Conservation (phyloP, 345 rosid species). For the Isatis tinctoria region DNA sequence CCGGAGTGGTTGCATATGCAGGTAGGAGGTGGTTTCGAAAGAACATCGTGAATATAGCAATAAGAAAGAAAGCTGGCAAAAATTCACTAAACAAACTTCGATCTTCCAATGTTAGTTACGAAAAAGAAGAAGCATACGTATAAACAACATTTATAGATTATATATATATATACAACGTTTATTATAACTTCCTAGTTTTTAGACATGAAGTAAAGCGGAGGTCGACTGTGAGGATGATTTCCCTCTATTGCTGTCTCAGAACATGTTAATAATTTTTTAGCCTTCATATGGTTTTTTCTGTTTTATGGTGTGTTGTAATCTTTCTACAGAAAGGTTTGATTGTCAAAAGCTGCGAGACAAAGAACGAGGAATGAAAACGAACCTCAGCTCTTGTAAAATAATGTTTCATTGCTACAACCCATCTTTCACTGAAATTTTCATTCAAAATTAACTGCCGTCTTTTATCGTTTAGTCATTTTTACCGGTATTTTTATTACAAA, state of each 20-base stretch:
- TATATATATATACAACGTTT: background rate
- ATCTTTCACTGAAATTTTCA: too few relatives aligned
- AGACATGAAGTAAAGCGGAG: conserved; percentile 14
- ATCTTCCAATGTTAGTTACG: background rate
- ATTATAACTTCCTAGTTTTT: conserved; percentile 16
- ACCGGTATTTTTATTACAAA: too few relatives aligned
- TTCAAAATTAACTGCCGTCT: background rate
- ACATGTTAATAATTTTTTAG: background rate
- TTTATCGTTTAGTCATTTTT: background rate
- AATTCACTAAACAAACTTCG: background rate
- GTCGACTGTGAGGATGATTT: background rate
- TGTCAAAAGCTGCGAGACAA: background rate
- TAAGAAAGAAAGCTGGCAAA: background rate
- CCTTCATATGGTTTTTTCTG: background rate
- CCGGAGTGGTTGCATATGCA: conserved; percentile 95
- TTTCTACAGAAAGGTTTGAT: background rate
- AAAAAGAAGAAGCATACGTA: conserved; percentile 1
- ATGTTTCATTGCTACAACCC: background rate
- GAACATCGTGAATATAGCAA: conserved; percentile 36
- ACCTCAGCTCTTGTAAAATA: background rate
- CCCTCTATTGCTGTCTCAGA: background rate
- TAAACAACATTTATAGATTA: background rate
- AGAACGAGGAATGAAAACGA: background rate
- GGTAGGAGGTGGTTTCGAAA: conserved; percentile 68
- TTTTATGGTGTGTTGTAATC: background rate